Evolutionary conservation across 2,329 filamentous ascomycete genomes (phyloP).

Genomic region (Blastomyces silverae): DNA sequence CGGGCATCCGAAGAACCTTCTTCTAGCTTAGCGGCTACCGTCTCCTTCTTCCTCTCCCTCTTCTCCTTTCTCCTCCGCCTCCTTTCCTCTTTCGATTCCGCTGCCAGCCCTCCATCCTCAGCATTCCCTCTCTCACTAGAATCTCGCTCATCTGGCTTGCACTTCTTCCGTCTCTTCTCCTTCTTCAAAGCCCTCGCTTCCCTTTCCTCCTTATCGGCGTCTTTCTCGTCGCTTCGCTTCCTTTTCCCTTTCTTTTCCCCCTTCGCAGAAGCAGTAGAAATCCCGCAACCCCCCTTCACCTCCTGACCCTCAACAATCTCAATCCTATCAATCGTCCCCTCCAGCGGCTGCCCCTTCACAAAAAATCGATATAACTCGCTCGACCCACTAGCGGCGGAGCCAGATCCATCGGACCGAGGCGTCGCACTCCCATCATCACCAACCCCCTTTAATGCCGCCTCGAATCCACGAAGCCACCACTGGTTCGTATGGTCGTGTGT

Average conservation of each 20-base stretch:
- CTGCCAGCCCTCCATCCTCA: constrained; percentile 20
- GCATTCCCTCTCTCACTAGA: constrained; percentile 9
- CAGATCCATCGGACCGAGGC: constrained; percentile 51
- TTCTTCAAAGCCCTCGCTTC: not conserved
- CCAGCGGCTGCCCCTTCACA: constrained; percentile 69
- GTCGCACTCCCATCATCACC: constrained; percentile 54
- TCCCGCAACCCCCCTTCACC: constrained; percentile 34
- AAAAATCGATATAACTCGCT: constrained; percentile 70
- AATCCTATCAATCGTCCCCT: constrained; percentile 52
- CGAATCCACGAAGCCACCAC: constrained; percentile 96
- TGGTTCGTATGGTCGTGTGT: constrained; percentile 62
- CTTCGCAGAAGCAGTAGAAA: constrained; percentile 22
- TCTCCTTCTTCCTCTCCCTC: constrained; percentile 17
- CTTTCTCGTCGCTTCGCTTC: constrained; percentile 18
- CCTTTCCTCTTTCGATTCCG: constrained; percentile 23
- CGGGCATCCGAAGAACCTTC: constrained; percentile 11
- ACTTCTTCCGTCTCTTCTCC: constrained; percentile 13
- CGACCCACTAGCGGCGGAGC: constrained; percentile 41
- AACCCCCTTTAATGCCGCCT: constrained; percentile 77
- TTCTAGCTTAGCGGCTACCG: constrained; percentile 15
- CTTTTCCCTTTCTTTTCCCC: constrained; percentile 25
- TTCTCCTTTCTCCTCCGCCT: constrained; percentile 15
- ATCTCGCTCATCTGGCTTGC: constrained; percentile 24
- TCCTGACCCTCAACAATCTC: constrained; percentile 25
- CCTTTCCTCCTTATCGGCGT: constrained; percentile 17